Conservation (phyloP, 2,329 filamentous ascomycete species). For the Alternaria ethzedia region DNA sequence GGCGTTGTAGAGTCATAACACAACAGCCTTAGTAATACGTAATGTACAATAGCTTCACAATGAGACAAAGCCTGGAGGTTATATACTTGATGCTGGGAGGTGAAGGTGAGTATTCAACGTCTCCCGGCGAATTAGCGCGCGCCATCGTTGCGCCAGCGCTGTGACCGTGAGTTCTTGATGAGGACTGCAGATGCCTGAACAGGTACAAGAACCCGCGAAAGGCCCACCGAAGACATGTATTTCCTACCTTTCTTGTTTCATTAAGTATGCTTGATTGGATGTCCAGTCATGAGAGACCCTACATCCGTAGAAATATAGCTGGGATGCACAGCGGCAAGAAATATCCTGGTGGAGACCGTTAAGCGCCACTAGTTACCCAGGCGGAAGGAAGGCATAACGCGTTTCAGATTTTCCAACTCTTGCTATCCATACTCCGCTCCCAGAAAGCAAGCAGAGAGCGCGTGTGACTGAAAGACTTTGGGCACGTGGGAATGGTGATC, state of each 20-base stretch:
- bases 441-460: neutral
- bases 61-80: conserved; percentile 23
- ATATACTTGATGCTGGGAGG: conserved; percentile 13
- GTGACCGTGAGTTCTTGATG: neutral
- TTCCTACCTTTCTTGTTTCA: neutral
- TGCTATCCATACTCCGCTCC: neutral
- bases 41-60: conserved; percentile 24
- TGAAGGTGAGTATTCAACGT: conserved; percentile 25
- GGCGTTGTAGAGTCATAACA: conserved; percentile 13
- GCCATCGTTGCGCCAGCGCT: neutral
- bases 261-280: neutral
- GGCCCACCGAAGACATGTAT: neutral
- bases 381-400: neutral
- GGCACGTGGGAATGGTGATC: neutral
- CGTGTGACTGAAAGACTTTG: neutral
- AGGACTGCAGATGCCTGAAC: neutral
- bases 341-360: neutral
- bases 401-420: neutral
- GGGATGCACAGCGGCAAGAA: neutral
- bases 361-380: neutral
- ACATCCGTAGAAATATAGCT: neutral
- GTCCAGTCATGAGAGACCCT: neutral
- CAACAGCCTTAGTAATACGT: conserved; percentile 18
- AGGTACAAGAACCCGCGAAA: neutral
- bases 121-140: conserved; percentile 12